A percentile compares a stretch with the other conserved stretches of the same genome.
These are phyloP conservation scores for Neonectria faginata DNA, from an alignment of 2,329 filamentous ascomycete species.

Conservation along the genomic window DNA sequence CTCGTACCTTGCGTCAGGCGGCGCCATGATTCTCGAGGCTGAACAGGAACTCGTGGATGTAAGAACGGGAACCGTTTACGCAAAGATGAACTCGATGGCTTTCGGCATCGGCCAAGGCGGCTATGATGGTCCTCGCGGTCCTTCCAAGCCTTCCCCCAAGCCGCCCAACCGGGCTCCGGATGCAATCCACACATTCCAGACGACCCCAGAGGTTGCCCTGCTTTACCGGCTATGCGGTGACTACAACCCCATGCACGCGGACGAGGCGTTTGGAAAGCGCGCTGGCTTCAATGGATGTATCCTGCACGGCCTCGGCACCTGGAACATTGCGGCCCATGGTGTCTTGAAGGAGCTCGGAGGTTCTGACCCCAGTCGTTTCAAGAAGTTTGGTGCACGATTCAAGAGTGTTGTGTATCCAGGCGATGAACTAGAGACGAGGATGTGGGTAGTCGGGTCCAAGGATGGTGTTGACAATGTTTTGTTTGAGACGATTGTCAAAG, in stretches of 20 bases:
- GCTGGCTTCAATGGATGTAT: constrained; percentile 60
- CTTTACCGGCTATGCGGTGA: constrained; percentile 61
- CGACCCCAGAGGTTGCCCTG: constrained; percentile 53
- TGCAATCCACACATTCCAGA: constrained; percentile 52
- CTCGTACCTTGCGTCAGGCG: constrained; percentile 40
- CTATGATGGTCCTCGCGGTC: constrained; percentile 57
- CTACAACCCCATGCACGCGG: constrained; percentile 61
- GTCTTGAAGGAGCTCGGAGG: constrained; percentile 55
- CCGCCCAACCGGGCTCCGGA: constrained; percentile 53
- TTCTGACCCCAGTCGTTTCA: constrained; percentile 55
- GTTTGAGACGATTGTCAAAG: constrained; percentile 56
- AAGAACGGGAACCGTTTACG: constrained; percentile 53
- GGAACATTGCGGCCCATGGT: constrained; percentile 60
- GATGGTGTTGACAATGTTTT: constrained; percentile 50
- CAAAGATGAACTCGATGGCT: constrained; percentile 53
- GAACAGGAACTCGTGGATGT: constrained; percentile 54
- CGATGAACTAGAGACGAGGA: constrained; percentile 56
- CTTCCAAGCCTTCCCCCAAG: constrained; percentile 46
- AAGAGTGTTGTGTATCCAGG: constrained; percentile 61
- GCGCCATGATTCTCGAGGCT: constrained; percentile 57
- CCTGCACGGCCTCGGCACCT: constrained; percentile 60
- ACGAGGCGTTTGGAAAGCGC: constrained; percentile 54
- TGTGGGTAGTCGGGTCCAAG: constrained; percentile 53
- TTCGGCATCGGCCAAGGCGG: constrained; percentile 61
- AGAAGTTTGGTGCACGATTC: constrained; percentile 58